Conservation (phyloP, 768 basidiomycete genomes). For the Cystoderma amianthinum region DNA sequence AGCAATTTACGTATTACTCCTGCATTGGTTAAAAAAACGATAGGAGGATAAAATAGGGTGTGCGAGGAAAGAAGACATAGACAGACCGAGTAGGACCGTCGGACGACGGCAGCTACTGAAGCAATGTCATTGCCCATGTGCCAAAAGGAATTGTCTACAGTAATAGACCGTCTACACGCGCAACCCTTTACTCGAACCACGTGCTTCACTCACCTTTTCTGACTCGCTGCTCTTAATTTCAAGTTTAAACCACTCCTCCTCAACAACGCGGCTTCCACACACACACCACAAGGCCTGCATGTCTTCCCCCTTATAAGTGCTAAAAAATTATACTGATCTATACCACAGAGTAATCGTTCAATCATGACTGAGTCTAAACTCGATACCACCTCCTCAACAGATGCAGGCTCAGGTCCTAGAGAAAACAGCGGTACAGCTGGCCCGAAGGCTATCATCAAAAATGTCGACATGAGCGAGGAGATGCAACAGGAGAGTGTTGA, state of each 20-base stretch:
- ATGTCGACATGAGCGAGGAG: conserved; percentile 94
- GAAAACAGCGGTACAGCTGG: conserved; percentile 28
- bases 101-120: neutral
- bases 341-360: too few relatives aligned
- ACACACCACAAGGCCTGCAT: conserved; percentile 11
- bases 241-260: conserved; percentile 6
- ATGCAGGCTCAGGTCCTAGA: conserved; percentile 34
- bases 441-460: conserved; percentile 90
- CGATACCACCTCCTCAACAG: conserved; percentile 52
- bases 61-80: neutral
- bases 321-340: too few relatives aligned
- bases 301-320: conserved; percentile 6
- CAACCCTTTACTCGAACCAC: neutral
- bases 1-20: too few relatives aligned
- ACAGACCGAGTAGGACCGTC: neutral
- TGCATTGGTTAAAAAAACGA: too few relatives aligned
- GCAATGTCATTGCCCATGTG: neutral
- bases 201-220: conserved; percentile 5
- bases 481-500: conserved; percentile 95
- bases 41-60: too few relatives aligned
- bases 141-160: too few relatives aligned
- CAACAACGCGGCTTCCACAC: conserved; percentile 3
- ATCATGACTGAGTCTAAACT: conserved; percentile 51
- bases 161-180: too few relatives aligned
- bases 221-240: neutral